Evolutionary conservation across 441 rosid species (phyloP), one percentile per base, ranked within the genome.

Genomic region (Macaranga tanarius): DNA sequence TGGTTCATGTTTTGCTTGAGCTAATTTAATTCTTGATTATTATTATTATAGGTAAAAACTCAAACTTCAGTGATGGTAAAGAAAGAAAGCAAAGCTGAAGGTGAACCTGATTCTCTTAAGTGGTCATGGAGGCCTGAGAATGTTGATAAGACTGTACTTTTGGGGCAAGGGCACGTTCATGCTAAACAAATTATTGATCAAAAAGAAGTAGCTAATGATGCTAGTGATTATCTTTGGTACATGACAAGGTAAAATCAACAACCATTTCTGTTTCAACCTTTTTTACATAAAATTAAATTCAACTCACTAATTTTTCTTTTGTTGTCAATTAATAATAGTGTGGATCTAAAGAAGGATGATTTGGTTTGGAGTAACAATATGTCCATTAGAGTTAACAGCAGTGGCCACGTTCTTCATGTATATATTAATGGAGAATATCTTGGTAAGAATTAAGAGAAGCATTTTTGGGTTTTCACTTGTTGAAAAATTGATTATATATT

Each of bases 71-170:
- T 84, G 22, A 86, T 85, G 86, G 84, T 83, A 9, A 90, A 77
- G 72, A 80, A 74, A 52, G 70, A 83, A 3, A 83, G 88, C 77
- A 38, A 72, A 45, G 88, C 87, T 2, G 90, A 86, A 20, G 42
- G 69, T 0, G 76, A 85, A 70, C 79, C 89, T 10, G 10, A 23
- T 5, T 65, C 58, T 22, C 55, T 90, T 17, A n/a, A 69, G 54
- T 93, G 98, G 97, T 54, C 75, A 44, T 93, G 97, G 97, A 90
- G 87, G 75, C 90, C 94, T 0, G 96, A 92, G 75, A 74, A 52
- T 19, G 22, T 19, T 47, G 13, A 48, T 3, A 57, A 34, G 13
- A 17, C 58, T 15, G 38, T 56, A 0, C 17, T 26, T 19, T 45
- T 50, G 12, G 75, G 72, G 0, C 31, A 20, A 16, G 75, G 79